Evolutionary conservation across 2,329 filamentous ascomycete genomes (phyloP), one percentile per base, ranked within the genome.

Genomic region (Colletotrichum sp.): DNA sequence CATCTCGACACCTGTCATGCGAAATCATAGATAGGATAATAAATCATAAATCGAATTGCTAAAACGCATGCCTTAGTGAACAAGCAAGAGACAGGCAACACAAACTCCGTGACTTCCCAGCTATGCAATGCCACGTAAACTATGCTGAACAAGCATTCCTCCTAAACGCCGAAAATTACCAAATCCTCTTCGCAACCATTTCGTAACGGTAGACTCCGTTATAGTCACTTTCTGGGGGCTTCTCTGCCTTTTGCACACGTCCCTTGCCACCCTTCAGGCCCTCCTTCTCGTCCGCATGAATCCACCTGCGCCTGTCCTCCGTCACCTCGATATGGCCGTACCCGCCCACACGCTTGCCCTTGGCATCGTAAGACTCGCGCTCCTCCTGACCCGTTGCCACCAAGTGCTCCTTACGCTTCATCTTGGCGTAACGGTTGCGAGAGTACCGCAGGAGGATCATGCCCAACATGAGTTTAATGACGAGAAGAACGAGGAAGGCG

Each of bases 121-220:
- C 55, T 59, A 59, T 59, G 55, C 55, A 59, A 59, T 30, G 55
- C 55, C 24, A 52, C 5, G n/a, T 52, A 36, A 63, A 21, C 30
- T 36, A 63, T 63, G 59, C 59, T 63, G 32, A 39, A 36, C 8
- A 12, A 8, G 44, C n/a, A 21, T 21, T 52, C 44, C 44, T 13
- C 8, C 39, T 15, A 30, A 18, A 66, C 26, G 36, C 68, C 44
- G 21, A 63, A 39, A 44, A 18, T 79, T 85, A 99, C 97, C 97
- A 99, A 80, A 99, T 99, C 83, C 97, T 91, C 89, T 98, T 99
- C 1, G 95, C 95, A 80, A 96, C 93, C 97, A 99, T 98, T 82
- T 96, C 95, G 86, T 98, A 99, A 80, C 97, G 90, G 89, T 92
- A 78, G 92, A 95, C 83, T 87, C 92, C 81, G 89, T 94, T 85